A percentile compares a stretch with the other conserved stretches of the same genome.
These are phyloP conservation scores for Oryza australiensis DNA, from an alignment of 176 grass and related monocot genomes.

Conservation along the genomic window DNA sequence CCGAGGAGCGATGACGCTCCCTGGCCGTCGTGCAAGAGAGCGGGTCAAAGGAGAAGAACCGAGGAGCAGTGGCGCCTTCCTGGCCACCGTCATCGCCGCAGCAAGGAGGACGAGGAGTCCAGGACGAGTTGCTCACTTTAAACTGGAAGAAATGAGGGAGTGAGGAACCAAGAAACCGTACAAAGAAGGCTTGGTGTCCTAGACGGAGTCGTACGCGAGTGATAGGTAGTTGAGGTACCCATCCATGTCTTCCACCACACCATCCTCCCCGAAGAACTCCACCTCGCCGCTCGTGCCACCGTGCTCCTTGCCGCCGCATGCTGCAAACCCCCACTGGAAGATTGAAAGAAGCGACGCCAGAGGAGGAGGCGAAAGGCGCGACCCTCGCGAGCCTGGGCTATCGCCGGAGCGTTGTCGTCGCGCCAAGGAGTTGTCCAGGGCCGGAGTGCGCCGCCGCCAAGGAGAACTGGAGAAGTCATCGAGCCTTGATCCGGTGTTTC, in stretches of 20 bases:
- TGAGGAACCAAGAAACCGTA: conserved; percentile 36
- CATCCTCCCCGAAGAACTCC: conserved; percentile 72
- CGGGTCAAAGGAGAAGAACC: too few species aligned
- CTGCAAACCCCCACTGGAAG: not conserved
- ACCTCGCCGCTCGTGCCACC: conserved; percentile 19
- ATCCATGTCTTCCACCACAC: conserved; percentile 90
- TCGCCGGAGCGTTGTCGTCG: too few species aligned
- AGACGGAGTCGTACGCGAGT: conserved; percentile 93
- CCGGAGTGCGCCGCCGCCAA: too few species aligned
- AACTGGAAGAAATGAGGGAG: not conserved
- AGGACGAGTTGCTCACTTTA: not conserved
- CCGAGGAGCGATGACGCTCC: too few species aligned
- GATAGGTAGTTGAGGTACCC: conserved; percentile 92
- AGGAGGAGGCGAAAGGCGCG: not conserved
- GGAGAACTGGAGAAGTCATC: too few species aligned
- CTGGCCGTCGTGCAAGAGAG: too few species aligned
- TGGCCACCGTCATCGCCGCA: too few species aligned
- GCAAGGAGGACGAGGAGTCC: too few species aligned
- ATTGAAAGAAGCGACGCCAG: not conserved
- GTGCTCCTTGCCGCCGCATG: conserved; percentile 21
- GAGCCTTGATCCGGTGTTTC: too few species aligned
- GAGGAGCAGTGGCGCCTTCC: too few species aligned
- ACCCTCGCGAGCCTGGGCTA: not conserved
- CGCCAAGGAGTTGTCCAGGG: too few species aligned
- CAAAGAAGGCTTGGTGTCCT: conserved; percentile 94